Evolutionary conservation across 495 filamentous ascomycete genomes (phyloP).

Genomic region (Lasiosphaeris hirsuta): DNA sequence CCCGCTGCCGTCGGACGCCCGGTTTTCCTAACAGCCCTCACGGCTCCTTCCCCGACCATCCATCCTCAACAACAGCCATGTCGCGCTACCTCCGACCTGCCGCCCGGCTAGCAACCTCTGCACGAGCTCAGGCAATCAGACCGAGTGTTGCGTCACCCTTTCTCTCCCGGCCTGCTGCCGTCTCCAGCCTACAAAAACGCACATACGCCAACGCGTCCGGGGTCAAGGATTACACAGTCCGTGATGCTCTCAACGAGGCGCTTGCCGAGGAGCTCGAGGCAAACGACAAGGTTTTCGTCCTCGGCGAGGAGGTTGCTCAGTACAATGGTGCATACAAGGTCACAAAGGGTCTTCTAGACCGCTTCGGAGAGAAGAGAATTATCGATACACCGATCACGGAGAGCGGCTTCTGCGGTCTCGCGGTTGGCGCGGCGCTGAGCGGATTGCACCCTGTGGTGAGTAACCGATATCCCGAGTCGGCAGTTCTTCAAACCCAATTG

Average conservation of each 20-base stretch:
- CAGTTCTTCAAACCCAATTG: background rate
- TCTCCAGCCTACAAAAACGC: constrained; percentile 43
- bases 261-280: constrained; percentile 94
- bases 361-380: constrained; percentile 94
- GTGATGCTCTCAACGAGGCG: constrained; percentile 96
- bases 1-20: constrained; percentile 3
- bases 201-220: constrained; percentile 57
- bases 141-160: constrained; percentile 44
- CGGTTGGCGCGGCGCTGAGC: constrained; percentile 89
- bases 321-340: constrained; percentile 99
- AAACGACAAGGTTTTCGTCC: constrained; percentile 89
- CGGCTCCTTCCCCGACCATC: constrained; percentile 21
- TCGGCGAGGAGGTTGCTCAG: constrained; percentile 98
- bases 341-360: constrained; percentile 92
- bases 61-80: constrained; percentile 36
- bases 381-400: constrained; percentile 99
- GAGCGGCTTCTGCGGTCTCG: constrained; percentile 87
- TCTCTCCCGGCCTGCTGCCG: constrained; percentile 46
- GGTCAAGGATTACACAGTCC: constrained; percentile 88
- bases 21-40: background rate
- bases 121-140: constrained; percentile 47
- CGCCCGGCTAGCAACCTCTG: constrained; percentile 67
- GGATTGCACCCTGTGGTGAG: constrained; percentile 90
- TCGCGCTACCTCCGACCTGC: constrained; percentile 81
- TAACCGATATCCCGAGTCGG: constrained; percentile 15